A percentile compares a stretch with the other conserved stretches of the same genome.
Evolutionary conservation across 2,329 filamentous ascomycete genomes (phyloP).

Genomic region (Fusarium subglutinans): DNA sequence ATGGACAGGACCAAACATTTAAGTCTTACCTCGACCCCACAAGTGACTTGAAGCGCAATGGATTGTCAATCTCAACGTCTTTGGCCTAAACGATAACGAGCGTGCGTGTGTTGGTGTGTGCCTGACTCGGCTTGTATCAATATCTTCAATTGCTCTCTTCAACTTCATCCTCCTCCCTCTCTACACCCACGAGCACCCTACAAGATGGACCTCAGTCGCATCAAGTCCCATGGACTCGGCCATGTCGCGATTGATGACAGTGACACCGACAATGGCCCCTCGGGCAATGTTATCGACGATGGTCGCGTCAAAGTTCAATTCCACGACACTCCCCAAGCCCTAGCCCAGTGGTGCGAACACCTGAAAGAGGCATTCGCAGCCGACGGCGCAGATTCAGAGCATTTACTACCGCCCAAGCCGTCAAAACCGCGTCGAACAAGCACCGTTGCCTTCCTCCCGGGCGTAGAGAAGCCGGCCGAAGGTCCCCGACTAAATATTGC

Average conservation of each 20-base stretch:
- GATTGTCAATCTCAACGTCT: background rate
- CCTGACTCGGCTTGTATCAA: background rate
- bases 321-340: constrained; percentile 41
- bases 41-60: constrained; percentile 1
- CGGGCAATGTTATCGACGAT: constrained; percentile 43
- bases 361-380: constrained; percentile 26
- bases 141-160: background rate
- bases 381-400: constrained; percentile 4
- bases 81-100: background rate
- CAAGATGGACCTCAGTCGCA: constrained; percentile 43
- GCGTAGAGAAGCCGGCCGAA: constrained; percentile 19
- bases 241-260: constrained; percentile 40
- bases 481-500: constrained; percentile 45
- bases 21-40: constrained; percentile 4
- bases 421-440: constrained; percentile 33
- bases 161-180: background rate
- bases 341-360: constrained; percentile 41
- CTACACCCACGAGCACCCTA: background rate
- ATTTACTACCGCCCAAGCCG: constrained; percentile 15
- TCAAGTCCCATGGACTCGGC: constrained; percentile 41
- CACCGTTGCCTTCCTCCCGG: constrained; percentile 30
- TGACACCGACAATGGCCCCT: constrained; percentile 28
- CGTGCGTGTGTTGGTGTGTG: no score
- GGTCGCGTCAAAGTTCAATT: constrained; percentile 47
- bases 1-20: background rate